Conservation (phyloP, 1,284 basidiomycete genomes). For the Heterobasidion annosum region DNA sequence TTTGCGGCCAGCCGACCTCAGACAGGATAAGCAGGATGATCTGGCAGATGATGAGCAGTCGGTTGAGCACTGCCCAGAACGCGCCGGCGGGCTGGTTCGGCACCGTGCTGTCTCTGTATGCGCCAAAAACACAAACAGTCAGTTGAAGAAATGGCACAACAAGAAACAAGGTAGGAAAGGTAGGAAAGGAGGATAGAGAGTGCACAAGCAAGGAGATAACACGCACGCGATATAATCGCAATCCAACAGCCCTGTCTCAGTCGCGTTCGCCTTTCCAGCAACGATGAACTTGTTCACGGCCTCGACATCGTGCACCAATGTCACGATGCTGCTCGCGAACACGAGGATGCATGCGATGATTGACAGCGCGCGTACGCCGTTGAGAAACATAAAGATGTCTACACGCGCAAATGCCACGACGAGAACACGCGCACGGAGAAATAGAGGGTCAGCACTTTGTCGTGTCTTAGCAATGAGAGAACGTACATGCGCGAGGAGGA, state of each 20-base stretch:
- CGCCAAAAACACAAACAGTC: background rate
- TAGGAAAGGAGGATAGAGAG: background rate
- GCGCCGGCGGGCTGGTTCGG: slow-evolving; percentile 81
- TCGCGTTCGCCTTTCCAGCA: slow-evolving; percentile 22
- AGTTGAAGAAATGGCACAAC: background rate
- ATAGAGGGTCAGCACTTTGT: background rate
- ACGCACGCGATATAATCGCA: slow-evolving; percentile 67
- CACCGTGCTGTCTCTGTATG: slow-evolving; percentile 58
- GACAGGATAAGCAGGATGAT: slow-evolving; percentile 60
- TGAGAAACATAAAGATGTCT: slow-evolving; percentile 74
- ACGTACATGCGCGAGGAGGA: slow-evolving; percentile 1
- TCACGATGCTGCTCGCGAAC: slow-evolving; percentile 70
- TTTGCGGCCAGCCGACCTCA: slow-evolving; percentile 60
- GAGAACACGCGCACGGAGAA: background rate
- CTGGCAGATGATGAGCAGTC: slow-evolving; percentile 75
- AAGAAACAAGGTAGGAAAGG: background rate
- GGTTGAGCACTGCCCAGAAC: slow-evolving; percentile 81
- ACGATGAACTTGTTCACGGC: slow-evolving; percentile 59
- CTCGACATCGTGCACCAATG: slow-evolving; percentile 73
- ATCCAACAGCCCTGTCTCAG: slow-evolving; percentile 24
- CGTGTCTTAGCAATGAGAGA: background rate
- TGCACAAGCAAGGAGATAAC: background rate
- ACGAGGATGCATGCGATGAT: slow-evolving; percentile 70
- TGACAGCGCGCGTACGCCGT: slow-evolving; percentile 67
- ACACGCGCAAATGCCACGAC: background rate